phyloP scores from a whole-genome alignment of 805 yeast species.

The Geotrichum ghanense region DNA sequence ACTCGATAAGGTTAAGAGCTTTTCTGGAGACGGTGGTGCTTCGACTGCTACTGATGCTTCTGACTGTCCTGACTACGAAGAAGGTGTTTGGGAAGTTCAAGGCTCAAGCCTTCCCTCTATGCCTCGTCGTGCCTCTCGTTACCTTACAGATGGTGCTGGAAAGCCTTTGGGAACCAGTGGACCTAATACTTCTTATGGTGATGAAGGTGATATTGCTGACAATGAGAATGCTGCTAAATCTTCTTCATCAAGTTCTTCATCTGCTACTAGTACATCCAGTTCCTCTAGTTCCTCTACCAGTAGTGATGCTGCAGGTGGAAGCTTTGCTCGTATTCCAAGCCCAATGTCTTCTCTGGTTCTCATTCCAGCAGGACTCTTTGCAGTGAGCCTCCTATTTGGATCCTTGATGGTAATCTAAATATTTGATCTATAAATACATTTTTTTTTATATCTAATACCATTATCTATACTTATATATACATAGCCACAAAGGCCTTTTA shows the following conservation, averaged over 20 bases:
- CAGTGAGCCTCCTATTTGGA: not conserved
- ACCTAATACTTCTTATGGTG: constrained; percentile 29
- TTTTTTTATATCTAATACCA: too few relatives aligned
- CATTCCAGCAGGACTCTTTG: not conserved
- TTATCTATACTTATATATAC: too few relatives aligned
- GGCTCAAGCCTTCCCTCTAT: constrained; percentile 47
- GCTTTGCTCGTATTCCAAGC: constrained; percentile 8
- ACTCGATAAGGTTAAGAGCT: constrained; percentile 43
- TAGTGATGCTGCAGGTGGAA: constrained; percentile 6
- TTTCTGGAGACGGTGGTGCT: constrained; percentile 68
- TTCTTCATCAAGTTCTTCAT: constrained; percentile 11
- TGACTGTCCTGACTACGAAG: constrained; percentile 50
- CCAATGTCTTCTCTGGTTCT: not conserved
- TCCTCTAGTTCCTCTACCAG: constrained; percentile 9
- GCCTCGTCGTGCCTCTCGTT: constrained; percentile 64
- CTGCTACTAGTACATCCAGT: constrained; percentile 7
- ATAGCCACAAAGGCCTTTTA: too few relatives aligned
- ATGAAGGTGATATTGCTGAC: constrained; percentile 15
- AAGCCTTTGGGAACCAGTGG: constrained; percentile 37
- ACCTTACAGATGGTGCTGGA: constrained; percentile 58
- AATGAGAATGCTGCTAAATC: constrained; percentile 6
- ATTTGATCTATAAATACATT: too few relatives aligned
- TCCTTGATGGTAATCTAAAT: not conserved
- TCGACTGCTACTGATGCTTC: constrained; percentile 30
- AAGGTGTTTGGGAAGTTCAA: constrained; percentile 55